Evolutionary conservation across 2,329 filamentous ascomycete genomes (phyloP), one percentile per base, ranked within the genome.

Genomic region (Dothistroma septosporum): DNA sequence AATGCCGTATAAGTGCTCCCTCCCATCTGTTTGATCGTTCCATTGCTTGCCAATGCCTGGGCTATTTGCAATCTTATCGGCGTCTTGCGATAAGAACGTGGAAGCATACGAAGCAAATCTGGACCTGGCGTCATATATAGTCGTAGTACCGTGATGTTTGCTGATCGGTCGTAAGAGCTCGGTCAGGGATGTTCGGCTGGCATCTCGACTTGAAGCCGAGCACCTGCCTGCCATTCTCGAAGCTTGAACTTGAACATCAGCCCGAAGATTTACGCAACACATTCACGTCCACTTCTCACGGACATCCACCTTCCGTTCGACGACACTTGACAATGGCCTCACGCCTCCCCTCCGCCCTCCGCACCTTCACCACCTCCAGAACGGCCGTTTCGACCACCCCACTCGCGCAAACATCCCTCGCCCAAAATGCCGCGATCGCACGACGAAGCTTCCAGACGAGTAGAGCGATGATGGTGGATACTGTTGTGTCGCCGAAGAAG

Each of bases 401-500:
- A 10, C 33, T 53, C 49, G 14, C 46, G 47, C 53, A 47, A 32
- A 58, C 61, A 31, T 55, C 55, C 21, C 41, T 50, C 61, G 22
- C 57, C 28, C 32, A 57, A 33, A 24, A 56, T 47, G 31, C 47
- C 21, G 12, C 12, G 14, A 28, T 28, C 24, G 59, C 65, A 35
- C 61, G 55, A 31, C 64, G 70, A 61, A 65, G 56, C 61, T 79
- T 79, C 71, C 75, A 78, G 65, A 78, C 76, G 53, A 77, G 59
- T 68, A 54, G 61, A 28, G 59, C 53, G 47, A 32, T 60, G 52
- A 55, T 60, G 52, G 61, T 61, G 33, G 65, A 67, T 68, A 58
- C 59, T 32, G 65, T 68, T 11, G 55, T 83, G 58, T 80, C 85
- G 31, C 77, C 80, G n/a, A 82, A 80, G 74, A 89, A 85, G 74